Conservation (phyloP, 352 stramenopile species). For the Discostella stelligera region DNA sequence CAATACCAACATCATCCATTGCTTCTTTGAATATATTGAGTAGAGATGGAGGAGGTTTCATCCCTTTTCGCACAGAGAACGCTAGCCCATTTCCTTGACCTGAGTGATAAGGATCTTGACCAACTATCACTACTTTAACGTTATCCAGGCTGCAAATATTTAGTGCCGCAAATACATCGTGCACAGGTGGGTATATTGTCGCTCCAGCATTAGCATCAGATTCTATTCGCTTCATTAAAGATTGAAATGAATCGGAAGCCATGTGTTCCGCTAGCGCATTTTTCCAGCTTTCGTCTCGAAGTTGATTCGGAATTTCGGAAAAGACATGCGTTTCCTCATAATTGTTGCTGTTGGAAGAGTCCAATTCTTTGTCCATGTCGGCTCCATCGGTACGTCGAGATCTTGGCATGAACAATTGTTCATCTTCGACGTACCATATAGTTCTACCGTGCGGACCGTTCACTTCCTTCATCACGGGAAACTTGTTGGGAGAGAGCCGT, state of each 20-base stretch:
- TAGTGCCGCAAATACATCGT: constrained; percentile 88
- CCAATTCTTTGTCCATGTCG: constrained; percentile 11
- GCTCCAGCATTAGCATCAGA: constrained; percentile 39
- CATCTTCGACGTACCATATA: constrained; percentile 76
- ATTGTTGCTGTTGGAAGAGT: constrained; percentile 2
- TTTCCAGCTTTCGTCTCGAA: constrained; percentile 48
- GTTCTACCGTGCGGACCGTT: constrained; percentile 75
- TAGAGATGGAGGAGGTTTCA: constrained; percentile 91
- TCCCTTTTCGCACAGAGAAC: constrained; percentile 88
- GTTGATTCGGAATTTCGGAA: constrained; percentile 23
- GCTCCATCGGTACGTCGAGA: constrained; percentile 25
- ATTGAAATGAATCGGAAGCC: constrained; percentile 44
- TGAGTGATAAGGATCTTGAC: constrained; percentile 87
- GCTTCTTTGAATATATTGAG: constrained; percentile 99
- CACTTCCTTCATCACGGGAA: constrained; percentile 59
- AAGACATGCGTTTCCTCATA: constrained; percentile 18
- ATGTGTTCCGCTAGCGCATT: constrained; percentile 38
- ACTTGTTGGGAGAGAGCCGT: constrained; percentile 51
- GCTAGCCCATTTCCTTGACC: constrained; percentile 85
- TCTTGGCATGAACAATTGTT: constrained; percentile 72
- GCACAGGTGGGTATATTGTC: constrained; percentile 79
- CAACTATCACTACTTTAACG: constrained; percentile 91
- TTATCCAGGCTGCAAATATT: constrained; percentile 87
- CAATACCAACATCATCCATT: constrained; percentile 53
- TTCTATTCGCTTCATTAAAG: constrained; percentile 32